Conservation (phyloP, 371 early-diverging fungal genomes). For the Blakeslea trispora region DNA sequence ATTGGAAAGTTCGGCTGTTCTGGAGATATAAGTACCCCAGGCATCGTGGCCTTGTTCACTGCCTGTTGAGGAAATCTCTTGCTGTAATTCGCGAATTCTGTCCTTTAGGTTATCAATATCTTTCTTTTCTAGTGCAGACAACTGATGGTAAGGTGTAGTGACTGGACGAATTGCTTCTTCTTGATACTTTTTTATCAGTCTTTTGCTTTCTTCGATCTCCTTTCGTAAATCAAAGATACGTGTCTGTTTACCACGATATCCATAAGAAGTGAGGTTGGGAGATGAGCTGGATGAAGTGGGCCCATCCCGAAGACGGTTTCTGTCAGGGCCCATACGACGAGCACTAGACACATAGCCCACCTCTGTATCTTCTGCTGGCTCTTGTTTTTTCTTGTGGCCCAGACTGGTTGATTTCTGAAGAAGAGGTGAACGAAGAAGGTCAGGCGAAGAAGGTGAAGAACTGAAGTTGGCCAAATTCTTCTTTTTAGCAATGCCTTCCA, state of each 20-base stretch:
- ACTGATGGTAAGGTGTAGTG: conserved; percentile 29
- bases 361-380: conserved; percentile 33
- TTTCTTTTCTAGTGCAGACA: conserved; percentile 34
- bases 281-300: conserved; percentile 14
- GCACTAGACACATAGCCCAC: conserved; percentile 66
- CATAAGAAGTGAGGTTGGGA: conserved; percentile 25
- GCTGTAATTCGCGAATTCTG: conserved; percentile 48
- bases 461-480: conserved; percentile 41
- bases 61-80: conserved; percentile 36
- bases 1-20: conserved; percentile 48
- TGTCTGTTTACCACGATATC: conserved; percentile 50
- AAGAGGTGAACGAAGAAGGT: neutral
- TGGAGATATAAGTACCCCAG: conserved; percentile 43
- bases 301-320: conserved; percentile 47
- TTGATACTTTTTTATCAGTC: conserved; percentile 29
- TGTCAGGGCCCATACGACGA: conserved; percentile 55
- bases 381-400: conserved; percentile 20
- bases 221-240: conserved; percentile 60
- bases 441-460: conserved; percentile 32
- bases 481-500: conserved; percentile 52
- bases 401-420: conserved; percentile 15
- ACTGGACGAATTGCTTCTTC: conserved; percentile 26
- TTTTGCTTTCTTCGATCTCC: conserved; percentile 55
- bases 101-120: conserved; percentile 45
- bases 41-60: conserved; percentile 35